These are phyloP conservation scores for Lyophyllum shimeji DNA, from an alignment of 768 basidiomycete species.

Conservation along the genomic window DNA sequence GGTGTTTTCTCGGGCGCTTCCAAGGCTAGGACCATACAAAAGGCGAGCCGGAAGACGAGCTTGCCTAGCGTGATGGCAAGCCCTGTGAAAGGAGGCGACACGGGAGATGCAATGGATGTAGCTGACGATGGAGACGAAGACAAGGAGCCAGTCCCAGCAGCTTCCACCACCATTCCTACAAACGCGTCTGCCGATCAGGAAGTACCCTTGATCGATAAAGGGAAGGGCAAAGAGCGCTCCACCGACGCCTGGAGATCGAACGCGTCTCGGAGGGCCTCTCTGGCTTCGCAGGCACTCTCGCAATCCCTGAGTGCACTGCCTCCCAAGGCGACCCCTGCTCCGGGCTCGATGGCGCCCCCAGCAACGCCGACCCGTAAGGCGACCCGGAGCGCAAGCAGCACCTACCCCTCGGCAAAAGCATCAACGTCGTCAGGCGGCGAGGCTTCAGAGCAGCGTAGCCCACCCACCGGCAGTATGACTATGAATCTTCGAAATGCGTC, in stretches of 20 bases:
- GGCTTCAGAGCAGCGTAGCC: constrained; percentile 6
- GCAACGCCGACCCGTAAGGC: constrained; percentile 37
- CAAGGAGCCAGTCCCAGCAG: not conserved
- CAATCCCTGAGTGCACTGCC: constrained; percentile 59
- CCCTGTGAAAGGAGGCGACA: constrained; percentile 43
- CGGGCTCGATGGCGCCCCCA: constrained; percentile 46
- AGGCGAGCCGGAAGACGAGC: constrained; percentile 46
- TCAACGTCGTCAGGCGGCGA: constrained; percentile 1
- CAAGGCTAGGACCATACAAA: constrained; percentile 28
- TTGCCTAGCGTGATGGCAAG: constrained; percentile 48
- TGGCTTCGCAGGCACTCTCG: constrained; percentile 60
- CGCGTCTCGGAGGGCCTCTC: constrained; percentile 54
- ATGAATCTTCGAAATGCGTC: constrained; percentile 11
- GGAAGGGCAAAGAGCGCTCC: constrained; percentile 32
- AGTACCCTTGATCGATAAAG: constrained; percentile 16
- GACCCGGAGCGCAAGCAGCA: constrained; percentile 41
- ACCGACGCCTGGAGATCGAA: constrained; percentile 29
- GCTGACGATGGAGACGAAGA: constrained; percentile 17
- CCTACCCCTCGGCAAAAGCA: constrained; percentile 21
- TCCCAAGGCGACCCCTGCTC: constrained; percentile 24
- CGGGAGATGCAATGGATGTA: constrained; percentile 17
- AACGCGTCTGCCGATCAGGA: not conserved
- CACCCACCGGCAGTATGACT: constrained; percentile 9
- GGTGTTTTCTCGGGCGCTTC: constrained; percentile 20
- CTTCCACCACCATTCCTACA: constrained; percentile 12